These are phyloP conservation scores for Urochloa ruziziensis DNA, from an alignment of 176 grass and related monocot genomes.

Conservation along the genomic window DNA sequence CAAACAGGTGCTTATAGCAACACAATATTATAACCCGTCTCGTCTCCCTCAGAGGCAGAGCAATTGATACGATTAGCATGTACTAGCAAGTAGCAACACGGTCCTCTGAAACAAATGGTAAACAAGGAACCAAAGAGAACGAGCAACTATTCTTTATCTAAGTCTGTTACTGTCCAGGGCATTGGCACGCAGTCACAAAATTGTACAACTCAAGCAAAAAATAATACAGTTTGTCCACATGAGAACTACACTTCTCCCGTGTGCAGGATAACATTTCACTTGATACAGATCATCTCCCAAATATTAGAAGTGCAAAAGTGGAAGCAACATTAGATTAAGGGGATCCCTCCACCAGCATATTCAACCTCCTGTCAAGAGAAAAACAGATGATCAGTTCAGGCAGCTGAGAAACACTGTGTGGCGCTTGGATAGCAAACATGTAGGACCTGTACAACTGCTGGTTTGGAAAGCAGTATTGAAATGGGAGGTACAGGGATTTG, in stretches of 20 bases:
- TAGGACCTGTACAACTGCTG: neutral
- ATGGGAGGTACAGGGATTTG: neutral
- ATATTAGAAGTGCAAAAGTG: constrained; percentile 12
- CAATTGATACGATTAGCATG: neutral
- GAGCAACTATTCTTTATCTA: constrained; percentile 5
- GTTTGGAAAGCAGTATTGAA: neutral
- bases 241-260: too few relatives aligned
- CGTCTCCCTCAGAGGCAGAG: neutral
- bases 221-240: constrained; percentile 21
- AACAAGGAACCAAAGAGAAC: too few relatives aligned
- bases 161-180: constrained; percentile 11
- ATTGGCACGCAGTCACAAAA: neutral
- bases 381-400: neutral
- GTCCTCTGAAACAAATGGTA: neutral
- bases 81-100: neutral
- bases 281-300: constrained; percentile 24
- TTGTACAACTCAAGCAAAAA: constrained; percentile 16
- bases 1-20: too few relatives aligned
- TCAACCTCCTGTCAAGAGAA: constrained; percentile 82
- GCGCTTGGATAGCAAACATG: neutral
- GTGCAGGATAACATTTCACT: constrained; percentile 25
- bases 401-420: neutral
- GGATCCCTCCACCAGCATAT: constrained; percentile 73
- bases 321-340: constrained; percentile 26
- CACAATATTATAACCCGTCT: too few relatives aligned